Conservation (phyloP, 139 green algal species). For the Spirogloea muscicola region DNA sequence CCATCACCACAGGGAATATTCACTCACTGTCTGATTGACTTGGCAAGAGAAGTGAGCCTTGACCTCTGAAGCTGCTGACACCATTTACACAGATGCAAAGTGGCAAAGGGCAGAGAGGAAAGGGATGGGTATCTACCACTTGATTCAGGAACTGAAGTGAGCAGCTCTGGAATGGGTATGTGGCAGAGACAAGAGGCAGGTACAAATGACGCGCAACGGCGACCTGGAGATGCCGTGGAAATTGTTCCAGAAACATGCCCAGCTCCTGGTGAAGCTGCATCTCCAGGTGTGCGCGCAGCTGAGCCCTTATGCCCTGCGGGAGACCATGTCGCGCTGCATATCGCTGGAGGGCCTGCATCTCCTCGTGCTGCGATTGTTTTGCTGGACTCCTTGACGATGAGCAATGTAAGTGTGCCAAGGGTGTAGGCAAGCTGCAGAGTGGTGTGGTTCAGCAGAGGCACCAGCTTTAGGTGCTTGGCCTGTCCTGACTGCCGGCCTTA, state of each 20-base stretch:
- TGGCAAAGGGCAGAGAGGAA: too few relatives aligned
- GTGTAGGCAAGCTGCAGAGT: conserved; percentile 16
- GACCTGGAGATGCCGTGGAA: conserved; percentile 12
- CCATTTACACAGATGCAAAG: too few relatives aligned
- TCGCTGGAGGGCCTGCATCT: not conserved
- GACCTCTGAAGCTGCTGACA: too few relatives aligned
- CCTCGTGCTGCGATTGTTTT: conserved; percentile 9
- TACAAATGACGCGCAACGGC: conserved; percentile 13
- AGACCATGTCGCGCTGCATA: not conserved
- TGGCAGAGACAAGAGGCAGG: not conserved
- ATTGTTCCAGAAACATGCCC: not conserved
- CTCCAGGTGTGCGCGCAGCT: conserved; percentile 4
- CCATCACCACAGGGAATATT: too few relatives aligned
- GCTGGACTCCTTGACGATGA: conserved; percentile 7
- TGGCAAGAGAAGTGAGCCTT: too few relatives aligned
- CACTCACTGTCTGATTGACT: too few relatives aligned
- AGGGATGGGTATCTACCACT: conserved; percentile 4
- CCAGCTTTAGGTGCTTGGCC: too few relatives aligned
- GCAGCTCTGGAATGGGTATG: not conserved
- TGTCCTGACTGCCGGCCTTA: too few relatives aligned
- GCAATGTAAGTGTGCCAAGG: not conserved
- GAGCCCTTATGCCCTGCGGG: not conserved
- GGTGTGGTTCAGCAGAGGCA: too few relatives aligned
- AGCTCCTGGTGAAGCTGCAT: not conserved
- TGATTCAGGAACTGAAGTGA: conserved; percentile 9